Evolutionary conservation across 257 asterid genomes (phyloP).

Genomic region (Solanum chilense): DNA sequence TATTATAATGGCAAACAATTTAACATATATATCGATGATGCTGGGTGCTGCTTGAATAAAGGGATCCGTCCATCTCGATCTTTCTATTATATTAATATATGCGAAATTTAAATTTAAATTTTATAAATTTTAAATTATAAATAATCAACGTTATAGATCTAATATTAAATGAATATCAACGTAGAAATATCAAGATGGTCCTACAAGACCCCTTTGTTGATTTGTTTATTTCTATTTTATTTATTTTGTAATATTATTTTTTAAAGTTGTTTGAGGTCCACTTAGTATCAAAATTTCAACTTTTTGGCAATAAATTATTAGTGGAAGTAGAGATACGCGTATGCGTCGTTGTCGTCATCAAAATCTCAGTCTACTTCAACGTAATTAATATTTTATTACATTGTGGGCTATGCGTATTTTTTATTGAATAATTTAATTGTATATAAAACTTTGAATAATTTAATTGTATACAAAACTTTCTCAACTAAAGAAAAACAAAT

Average conservation of each 20-base stretch:
- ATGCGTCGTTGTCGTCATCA: not conserved
- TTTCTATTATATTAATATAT: too few relatives aligned
- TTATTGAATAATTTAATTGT: not conserved
- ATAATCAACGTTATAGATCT: not conserved
- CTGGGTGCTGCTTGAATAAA: not conserved
- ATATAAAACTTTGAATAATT: not conserved
- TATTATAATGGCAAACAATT: not conserved
- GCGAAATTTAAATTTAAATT: not conserved
- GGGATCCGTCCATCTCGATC: not conserved
- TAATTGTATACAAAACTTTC: not conserved
- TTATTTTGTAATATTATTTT: not conserved
- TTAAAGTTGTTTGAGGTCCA: not conserved
- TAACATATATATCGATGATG: not conserved
- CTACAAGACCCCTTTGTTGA: not conserved
- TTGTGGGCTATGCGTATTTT: not conserved
- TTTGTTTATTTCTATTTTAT: not conserved
- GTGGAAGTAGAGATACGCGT: not conserved
- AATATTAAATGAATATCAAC: too few relatives aligned
- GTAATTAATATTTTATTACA: not conserved
- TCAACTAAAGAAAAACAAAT: too few relatives aligned
- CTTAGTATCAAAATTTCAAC: not conserved
- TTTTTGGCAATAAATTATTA: not conserved
- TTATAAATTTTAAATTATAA: not conserved
- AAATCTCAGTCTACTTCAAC: slow-evolving; percentile 4
- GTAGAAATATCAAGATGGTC: not conserved